phyloP scores from a whole-genome alignment of 1,284 basidiomycete species.

The Ganoderma sinense region DNA sequence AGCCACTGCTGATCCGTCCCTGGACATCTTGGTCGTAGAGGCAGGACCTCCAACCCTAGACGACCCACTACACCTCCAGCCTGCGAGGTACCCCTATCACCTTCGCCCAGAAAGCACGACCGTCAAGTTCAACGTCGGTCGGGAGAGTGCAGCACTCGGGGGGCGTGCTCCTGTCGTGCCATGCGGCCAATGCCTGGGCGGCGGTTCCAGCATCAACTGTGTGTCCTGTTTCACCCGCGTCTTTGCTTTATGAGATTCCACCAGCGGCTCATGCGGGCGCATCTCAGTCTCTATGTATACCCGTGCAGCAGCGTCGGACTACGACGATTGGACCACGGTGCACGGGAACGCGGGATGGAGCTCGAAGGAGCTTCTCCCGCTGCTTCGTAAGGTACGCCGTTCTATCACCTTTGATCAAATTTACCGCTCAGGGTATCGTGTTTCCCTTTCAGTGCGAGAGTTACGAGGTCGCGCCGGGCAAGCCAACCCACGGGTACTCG shows the following conservation, averaged over 20 bases:
- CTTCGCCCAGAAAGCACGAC: slow-evolving; percentile 48
- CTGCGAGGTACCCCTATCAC: slow-evolving; percentile 53
- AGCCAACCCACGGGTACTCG: slow-evolving; percentile 54
- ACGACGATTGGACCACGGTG: slow-evolving; percentile 59
- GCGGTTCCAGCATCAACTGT: slow-evolving; percentile 70
- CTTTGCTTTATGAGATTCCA: background rate
- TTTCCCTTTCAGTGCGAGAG: slow-evolving; percentile 54
- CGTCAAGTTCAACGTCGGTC: slow-evolving; percentile 49
- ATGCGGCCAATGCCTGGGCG: slow-evolving; percentile 59
- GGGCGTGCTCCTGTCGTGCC: slow-evolving; percentile 52
- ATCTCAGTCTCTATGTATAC: slow-evolving; percentile 59
- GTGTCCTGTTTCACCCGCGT: slow-evolving; percentile 8
- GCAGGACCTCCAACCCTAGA: slow-evolving; percentile 54
- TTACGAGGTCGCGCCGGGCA: slow-evolving; percentile 46
- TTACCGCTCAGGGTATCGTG: background rate
- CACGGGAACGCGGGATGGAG: slow-evolving; percentile 64
- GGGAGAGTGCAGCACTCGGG: slow-evolving; percentile 51
- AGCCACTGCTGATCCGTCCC: slow-evolving; percentile 50
- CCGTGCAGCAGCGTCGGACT: slow-evolving; percentile 62
- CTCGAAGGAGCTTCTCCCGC: slow-evolving; percentile 55
- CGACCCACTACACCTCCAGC: slow-evolving; percentile 55
- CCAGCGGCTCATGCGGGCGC: background rate
- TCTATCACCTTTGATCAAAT: background rate
- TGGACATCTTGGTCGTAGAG: slow-evolving; percentile 55
- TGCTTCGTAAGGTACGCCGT: slow-evolving; percentile 54